A percentile compares a stretch with the other conserved stretches of the same genome.
These are phyloP conservation scores for Cantharellus anzutake DNA, from an alignment of 768 basidiomycete genomes.

Conservation along the genomic window DNA sequence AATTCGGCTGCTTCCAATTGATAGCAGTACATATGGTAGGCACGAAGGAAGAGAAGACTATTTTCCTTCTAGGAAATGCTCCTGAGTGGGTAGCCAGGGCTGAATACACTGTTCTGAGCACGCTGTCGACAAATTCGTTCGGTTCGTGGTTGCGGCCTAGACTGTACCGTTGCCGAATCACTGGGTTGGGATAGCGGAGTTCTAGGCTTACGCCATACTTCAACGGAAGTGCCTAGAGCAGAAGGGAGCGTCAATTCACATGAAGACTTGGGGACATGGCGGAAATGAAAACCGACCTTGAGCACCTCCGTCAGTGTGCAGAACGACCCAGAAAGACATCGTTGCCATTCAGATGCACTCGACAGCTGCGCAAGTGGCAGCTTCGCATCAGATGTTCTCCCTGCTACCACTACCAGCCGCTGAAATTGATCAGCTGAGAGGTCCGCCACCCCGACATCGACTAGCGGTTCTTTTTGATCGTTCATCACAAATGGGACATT, in stretches of 20 bases:
- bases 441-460: slow-evolving; percentile 69
- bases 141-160: slow-evolving; percentile 42
- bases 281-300: slow-evolving; percentile 29
- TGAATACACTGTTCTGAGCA: slow-evolving; percentile 68
- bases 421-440: slow-evolving; percentile 70
- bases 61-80: slow-evolving; percentile 33
- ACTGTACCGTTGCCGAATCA: slow-evolving; percentile 24
- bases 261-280: background rate
- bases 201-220: slow-evolving; percentile 64
- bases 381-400: slow-evolving; percentile 24
- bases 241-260: background rate
- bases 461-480: slow-evolving; percentile 8
- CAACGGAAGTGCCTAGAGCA: slow-evolving; percentile 15
- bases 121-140: slow-evolving; percentile 67
- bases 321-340: slow-evolving; percentile 22
- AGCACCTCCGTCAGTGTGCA: slow-evolving; percentile 57
- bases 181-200: slow-evolving; percentile 49
- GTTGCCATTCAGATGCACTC: slow-evolving; percentile 19
- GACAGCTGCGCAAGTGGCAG: background rate
- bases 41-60: slow-evolving; percentile 85
- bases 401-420: slow-evolving; percentile 31
- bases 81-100: slow-evolving; percentile 20
- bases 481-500: slow-evolving; percentile 41
- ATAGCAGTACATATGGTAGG: slow-evolving; percentile 77
- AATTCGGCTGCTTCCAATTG: slow-evolving; percentile 99